Conservation (phyloP, 768 basidiomycete genomes). For the Tephrocybe sp. region DNA sequence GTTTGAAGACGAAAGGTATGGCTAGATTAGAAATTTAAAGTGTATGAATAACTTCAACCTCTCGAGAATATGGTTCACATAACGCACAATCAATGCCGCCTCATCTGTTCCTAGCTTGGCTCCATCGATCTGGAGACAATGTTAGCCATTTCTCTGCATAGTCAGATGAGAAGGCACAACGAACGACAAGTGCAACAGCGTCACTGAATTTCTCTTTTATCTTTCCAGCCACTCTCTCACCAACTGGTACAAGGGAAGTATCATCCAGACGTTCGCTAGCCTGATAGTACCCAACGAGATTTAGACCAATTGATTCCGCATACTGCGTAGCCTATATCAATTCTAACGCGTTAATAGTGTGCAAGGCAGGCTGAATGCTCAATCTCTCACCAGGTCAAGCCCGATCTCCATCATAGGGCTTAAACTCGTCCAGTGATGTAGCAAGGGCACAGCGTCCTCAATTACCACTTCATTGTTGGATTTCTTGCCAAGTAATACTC, state of each 20-base stretch:
- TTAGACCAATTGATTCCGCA: conserved; percentile 50
- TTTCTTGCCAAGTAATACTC: conserved; percentile 66
- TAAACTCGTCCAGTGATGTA: conserved; percentile 83
- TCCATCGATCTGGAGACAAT: conserved; percentile 52
- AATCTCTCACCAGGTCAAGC: conserved; percentile 59
- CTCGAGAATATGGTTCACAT: background rate
- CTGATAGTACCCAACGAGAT: conserved; percentile 74
- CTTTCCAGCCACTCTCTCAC: conserved; percentile 58
- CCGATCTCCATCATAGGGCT: conserved; percentile 88
- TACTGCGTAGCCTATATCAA: conserved; percentile 51
- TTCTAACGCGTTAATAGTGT: background rate
- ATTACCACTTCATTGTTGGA: conserved; percentile 40
- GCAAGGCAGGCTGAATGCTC: background rate
- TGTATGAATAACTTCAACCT: background rate
- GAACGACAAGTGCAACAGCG: conserved; percentile 69
- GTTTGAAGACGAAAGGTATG: conserved; percentile 45
- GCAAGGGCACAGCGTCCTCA: conserved; percentile 68
- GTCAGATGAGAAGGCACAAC: conserved; percentile 20
- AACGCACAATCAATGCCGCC: conserved; percentile 57
- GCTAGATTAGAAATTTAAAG: conserved; percentile 37
- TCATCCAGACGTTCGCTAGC: conserved; percentile 66
- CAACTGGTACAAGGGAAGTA: conserved; percentile 57
- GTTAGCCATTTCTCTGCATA: conserved; percentile 1
- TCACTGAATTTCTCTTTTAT: conserved; percentile 52
- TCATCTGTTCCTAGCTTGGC: conserved; percentile 49